phyloP scores from a whole-genome alignment of 2,329 filamentous ascomycete species.

The Didymella lethalis region DNA sequence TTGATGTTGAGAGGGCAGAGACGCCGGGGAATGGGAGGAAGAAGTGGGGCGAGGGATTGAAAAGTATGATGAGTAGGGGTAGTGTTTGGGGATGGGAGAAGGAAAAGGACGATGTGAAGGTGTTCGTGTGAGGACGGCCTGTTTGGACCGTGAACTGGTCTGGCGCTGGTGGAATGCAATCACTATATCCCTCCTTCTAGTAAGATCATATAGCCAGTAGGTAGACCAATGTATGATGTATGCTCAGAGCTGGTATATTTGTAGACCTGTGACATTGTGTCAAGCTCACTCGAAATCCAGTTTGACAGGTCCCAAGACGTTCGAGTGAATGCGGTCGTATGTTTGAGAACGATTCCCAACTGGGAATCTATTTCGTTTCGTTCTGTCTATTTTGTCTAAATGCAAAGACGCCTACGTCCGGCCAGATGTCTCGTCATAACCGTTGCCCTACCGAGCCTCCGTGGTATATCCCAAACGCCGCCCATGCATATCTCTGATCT shows the following conservation, averaged over 20 bases:
- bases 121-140: slow-evolving; percentile 30
- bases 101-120: slow-evolving; percentile 30
- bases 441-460: neutral
- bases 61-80: slow-evolving; percentile 27
- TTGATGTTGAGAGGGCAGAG: slow-evolving; percentile 22
- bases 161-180: neutral
- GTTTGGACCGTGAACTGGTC: neutral
- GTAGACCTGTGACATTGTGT: neutral
- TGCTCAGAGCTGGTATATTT: neutral
- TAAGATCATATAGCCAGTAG: neutral
- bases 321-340: neutral
- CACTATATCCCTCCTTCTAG: slow-evolving; percentile 14
- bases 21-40: slow-evolving; percentile 27
- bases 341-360: neutral
- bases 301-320: neutral
- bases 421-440: neutral
- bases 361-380: neutral
- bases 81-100: slow-evolving; percentile 27
- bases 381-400: slow-evolving; percentile 6
- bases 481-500: slow-evolving; percentile 1
- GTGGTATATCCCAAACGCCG: slow-evolving; percentile 17
- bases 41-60: slow-evolving; percentile 38
- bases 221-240: slow-evolving; percentile 2
- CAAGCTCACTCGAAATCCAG: neutral
- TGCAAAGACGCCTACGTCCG: slow-evolving; percentile 2